A percentile compares a stretch with the other conserved stretches of the same genome.
Conservation (phyloP, 257 asterid genomes). For the Ligustrum vulgare region DNA sequence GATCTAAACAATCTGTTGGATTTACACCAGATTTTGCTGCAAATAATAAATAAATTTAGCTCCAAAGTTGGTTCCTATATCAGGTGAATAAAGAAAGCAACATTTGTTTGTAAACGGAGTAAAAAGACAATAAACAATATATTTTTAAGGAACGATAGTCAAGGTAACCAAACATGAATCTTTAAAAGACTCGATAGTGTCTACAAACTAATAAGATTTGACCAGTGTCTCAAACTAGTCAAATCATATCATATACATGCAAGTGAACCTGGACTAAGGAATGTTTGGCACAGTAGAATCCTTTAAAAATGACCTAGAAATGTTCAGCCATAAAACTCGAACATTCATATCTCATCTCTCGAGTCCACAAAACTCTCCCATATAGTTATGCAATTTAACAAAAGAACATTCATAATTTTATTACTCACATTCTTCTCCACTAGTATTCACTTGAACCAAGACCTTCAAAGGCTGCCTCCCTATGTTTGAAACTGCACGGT, state of each 20-base stretch:
- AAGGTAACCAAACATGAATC: not conserved
- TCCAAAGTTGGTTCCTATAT: not conserved
- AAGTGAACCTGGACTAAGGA: constrained; percentile 1
- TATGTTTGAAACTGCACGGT: constrained; percentile 64
- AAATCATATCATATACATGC: constrained; percentile 1
- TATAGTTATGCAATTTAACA: constrained; percentile 1
- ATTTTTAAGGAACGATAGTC: not conserved
- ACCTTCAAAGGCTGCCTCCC: constrained; percentile 76
- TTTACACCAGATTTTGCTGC: constrained; percentile 86
- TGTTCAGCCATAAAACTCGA: not conserved
- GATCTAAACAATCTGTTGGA: constrained; percentile 72
- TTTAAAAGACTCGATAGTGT: constrained; percentile 3
- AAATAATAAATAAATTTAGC: constrained; percentile 23
- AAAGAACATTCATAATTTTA: constrained; percentile 1
- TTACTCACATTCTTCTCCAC: constrained; percentile 88
- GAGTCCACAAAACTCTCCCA: constrained; percentile 15
- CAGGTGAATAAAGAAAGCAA: not conserved
- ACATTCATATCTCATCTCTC: constrained; percentile 3
- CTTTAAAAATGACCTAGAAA: not conserved
- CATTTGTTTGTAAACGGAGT: not conserved
- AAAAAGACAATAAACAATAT: constrained; percentile 4
- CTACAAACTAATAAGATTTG: not conserved
- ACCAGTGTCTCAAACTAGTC: not conserved
- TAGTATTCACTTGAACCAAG: constrained; percentile 85
- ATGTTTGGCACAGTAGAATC: not conserved